Percentiles rank a stretch among this genome's conserved stretches.
phyloP scores from a whole-genome alignment of 2,329 filamentous ascomycete genomes.

The Trichoderma semiorbis region DNA sequence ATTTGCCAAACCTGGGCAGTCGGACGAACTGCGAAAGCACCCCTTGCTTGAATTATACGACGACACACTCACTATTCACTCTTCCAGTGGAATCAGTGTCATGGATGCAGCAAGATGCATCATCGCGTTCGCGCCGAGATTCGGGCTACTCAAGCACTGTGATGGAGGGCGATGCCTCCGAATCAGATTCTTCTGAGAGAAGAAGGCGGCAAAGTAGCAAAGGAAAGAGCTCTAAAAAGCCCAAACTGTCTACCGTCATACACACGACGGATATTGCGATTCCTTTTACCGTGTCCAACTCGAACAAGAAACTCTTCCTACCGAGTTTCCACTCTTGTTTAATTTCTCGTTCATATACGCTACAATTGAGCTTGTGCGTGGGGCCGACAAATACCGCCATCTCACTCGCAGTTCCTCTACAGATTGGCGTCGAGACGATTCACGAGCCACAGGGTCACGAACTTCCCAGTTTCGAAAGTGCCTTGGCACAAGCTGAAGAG shows the following conservation, averaged over 20 bases:
- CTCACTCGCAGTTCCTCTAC: slow-evolving; percentile 47
- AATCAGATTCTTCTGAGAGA: slow-evolving; percentile 30
- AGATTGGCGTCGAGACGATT: slow-evolving; percentile 45
- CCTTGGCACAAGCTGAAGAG: slow-evolving; percentile 40
- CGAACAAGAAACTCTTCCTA: slow-evolving; percentile 49
- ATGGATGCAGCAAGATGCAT: slow-evolving; percentile 40
- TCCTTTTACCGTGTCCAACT: slow-evolving; percentile 46
- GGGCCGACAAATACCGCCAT: slow-evolving; percentile 43
- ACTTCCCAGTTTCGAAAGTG: slow-evolving; percentile 50
- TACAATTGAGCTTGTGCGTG: slow-evolving; percentile 45
- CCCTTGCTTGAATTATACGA: slow-evolving; percentile 46
- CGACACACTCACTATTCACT: slow-evolving; percentile 40
- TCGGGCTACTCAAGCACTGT: slow-evolving; percentile 52
- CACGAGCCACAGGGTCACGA: slow-evolving; percentile 33
- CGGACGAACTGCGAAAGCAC: slow-evolving; percentile 39
- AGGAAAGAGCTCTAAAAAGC: slow-evolving; percentile 27
- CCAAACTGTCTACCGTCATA: slow-evolving; percentile 29
- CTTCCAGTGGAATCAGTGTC: slow-evolving; percentile 32
- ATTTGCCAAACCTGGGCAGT: slow-evolving; percentile 50
- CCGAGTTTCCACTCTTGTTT: slow-evolving; percentile 59
- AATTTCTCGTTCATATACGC: slow-evolving; percentile 51
- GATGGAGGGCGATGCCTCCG: slow-evolving; percentile 34
- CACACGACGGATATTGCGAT: slow-evolving; percentile 45
- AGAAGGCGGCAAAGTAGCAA: slow-evolving; percentile 19
- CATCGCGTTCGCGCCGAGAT: slow-evolving; percentile 43